Evolutionary conservation across 192 early-diverging fungal species (phyloP).

Genomic region (Coemansia sp.): DNA sequence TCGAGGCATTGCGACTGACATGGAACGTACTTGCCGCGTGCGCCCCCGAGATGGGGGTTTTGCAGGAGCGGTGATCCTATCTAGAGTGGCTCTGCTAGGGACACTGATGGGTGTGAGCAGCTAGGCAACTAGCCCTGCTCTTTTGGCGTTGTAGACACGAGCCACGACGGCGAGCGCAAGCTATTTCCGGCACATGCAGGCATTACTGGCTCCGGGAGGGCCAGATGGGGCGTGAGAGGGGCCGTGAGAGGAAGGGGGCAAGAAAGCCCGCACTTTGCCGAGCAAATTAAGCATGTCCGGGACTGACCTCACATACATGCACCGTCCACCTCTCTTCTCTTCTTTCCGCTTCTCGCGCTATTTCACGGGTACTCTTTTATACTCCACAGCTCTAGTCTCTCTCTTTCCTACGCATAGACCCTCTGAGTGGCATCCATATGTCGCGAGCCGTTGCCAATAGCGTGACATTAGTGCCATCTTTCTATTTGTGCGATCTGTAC

Average conservation of each 20-base stretch:
- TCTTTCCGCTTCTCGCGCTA: neutral
- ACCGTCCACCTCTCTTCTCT: neutral
- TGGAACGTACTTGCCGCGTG: neutral
- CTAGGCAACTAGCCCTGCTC: neutral
- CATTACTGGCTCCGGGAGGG: neutral
- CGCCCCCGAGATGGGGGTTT: neutral
- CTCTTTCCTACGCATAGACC: neutral
- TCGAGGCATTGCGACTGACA: neutral
- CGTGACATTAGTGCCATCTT: neutral
- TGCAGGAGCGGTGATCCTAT: neutral
- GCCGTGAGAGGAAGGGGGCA: constrained; percentile 1
- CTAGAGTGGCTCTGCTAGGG: neutral
- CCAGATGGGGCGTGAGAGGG: neutral
- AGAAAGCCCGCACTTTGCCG: constrained; percentile 1
- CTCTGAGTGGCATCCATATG: neutral
- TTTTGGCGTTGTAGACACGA: neutral
- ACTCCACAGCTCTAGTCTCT: neutral
- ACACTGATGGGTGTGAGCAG: neutral
- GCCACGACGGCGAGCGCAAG: neutral
- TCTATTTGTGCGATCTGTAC: neutral
- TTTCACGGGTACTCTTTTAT: constrained; percentile 1
- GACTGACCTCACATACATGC: constrained; percentile 1
- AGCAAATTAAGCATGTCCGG: constrained; percentile 4
- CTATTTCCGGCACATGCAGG: neutral
- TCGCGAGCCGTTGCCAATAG: neutral